phyloP scores from a whole-genome alignment of 306 rosid species.

The Citrullus colocynthis region DNA sequence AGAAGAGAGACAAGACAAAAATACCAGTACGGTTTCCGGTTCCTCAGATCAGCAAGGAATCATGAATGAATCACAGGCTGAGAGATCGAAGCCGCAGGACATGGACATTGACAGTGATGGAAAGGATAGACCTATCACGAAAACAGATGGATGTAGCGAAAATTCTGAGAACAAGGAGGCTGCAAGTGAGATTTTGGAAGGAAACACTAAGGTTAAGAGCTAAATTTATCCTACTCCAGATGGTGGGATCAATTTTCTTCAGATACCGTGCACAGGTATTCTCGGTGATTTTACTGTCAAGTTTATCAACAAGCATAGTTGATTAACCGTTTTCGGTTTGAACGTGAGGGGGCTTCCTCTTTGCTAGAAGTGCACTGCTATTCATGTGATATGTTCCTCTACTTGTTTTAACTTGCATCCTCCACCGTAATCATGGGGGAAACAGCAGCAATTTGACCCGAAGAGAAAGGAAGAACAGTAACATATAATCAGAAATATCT shows the following conservation, averaged over 20 bases:
- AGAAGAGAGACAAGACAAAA: background rate
- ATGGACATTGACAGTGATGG: background rate
- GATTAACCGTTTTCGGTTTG: background rate
- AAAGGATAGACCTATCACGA: background rate
- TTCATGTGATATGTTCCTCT: background rate
- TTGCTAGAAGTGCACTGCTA: background rate
- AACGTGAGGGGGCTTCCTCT: background rate
- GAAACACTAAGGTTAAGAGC: background rate
- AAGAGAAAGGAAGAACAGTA: background rate
- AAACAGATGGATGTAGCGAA: background rate
- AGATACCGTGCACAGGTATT: background rate
- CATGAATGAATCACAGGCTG: background rate
- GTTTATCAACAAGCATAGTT: too few species aligned
- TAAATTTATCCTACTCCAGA: background rate
- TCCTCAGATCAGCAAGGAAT: background rate
- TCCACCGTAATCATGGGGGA: background rate
- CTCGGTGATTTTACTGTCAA: background rate
- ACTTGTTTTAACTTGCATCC: background rate
- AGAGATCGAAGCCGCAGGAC: background rate
- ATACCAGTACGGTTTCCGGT: background rate
- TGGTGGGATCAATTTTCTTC: background rate
- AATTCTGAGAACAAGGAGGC: background rate
- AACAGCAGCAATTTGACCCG: background rate
- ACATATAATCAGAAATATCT: background rate
- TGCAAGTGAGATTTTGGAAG: background rate